A percentile compares a stretch with the other conserved stretches of the same genome.
These are phyloP conservation scores for Pisolithus tinctorius DNA, from an alignment of 768 basidiomycete species.

Conservation along the genomic window DNA sequence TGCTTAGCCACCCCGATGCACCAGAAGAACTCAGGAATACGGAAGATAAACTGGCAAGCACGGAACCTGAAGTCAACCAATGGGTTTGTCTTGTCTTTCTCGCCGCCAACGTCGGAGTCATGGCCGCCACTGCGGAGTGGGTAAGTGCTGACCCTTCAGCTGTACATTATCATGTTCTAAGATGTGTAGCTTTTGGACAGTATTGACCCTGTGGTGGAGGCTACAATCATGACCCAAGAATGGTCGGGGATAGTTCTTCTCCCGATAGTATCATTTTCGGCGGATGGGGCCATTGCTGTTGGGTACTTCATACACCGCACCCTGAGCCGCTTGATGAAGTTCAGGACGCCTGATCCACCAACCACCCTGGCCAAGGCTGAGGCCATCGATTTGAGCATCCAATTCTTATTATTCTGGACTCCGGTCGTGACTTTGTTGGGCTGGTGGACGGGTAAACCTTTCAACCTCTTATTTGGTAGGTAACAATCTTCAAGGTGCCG, in stretches of 20 bases:
- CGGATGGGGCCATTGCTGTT: slow-evolving; percentile 57
- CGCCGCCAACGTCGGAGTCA: slow-evolving; percentile 45
- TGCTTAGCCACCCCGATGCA: slow-evolving; percentile 36
- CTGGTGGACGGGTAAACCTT: slow-evolving; percentile 59
- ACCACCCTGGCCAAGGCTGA: slow-evolving; percentile 56
- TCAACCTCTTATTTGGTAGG: slow-evolving; percentile 64
- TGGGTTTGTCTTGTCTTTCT: slow-evolving; percentile 55
- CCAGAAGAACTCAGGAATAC: slow-evolving; percentile 30
- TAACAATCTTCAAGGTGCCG: not conserved
- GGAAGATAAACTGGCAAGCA: slow-evolving; percentile 20
- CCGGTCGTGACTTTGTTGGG: slow-evolving; percentile 61
- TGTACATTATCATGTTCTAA: not conserved
- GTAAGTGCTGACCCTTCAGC: slow-evolving; percentile 28
- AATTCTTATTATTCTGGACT: slow-evolving; percentile 77
- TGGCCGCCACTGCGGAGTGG: slow-evolving; percentile 69
- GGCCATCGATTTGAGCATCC: slow-evolving; percentile 73
- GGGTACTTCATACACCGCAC: slow-evolving; percentile 37
- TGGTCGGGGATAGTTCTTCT: slow-evolving; percentile 67
- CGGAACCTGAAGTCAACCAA: slow-evolving; percentile 55
- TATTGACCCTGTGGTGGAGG: slow-evolving; percentile 47
- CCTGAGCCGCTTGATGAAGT: not conserved
- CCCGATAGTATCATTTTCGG: slow-evolving; percentile 67
- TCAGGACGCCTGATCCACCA: slow-evolving; percentile 35
- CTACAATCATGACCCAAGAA: slow-evolving; percentile 44
- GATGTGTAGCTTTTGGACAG: slow-evolving; percentile 51